These are phyloP conservation scores for Puya raimondii DNA, from an alignment of 176 grass and related monocot species.

Conservation along the genomic window DNA sequence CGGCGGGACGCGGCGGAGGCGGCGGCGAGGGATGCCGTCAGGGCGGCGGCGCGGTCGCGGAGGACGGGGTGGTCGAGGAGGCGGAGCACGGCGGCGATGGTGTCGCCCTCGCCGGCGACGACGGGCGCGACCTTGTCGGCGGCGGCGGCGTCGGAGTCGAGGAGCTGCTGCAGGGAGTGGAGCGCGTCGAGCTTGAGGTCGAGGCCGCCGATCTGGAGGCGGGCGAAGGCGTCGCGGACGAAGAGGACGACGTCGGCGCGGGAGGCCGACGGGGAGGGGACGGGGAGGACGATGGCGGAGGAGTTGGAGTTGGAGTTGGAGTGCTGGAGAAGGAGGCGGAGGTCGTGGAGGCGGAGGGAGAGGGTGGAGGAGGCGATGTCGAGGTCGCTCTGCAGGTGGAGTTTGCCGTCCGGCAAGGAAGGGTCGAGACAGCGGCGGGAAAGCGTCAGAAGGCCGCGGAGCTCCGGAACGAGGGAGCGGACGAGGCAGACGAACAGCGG, in stretches of 20 bases:
- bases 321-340: conserved; percentile 43
- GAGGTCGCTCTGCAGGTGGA: conserved; percentile 71
- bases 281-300: conserved; percentile 57
- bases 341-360: conserved; percentile 62
- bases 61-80: conserved; percentile 74
- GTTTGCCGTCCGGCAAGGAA: conserved; percentile 44
- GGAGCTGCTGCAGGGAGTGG: conserved; percentile 53
- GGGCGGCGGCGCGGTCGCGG: conserved; percentile 39
- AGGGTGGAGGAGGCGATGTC: conserved; percentile 63
- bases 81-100: conserved; percentile 46
- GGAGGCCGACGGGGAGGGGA: conserved; percentile 39
- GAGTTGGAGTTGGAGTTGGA: conserved; percentile 30
- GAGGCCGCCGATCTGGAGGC: conserved; percentile 74
- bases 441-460: conserved; percentile 44
- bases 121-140: conserved; percentile 32
- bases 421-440: conserved; percentile 53
- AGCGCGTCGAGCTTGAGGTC: conserved; percentile 79
- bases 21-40: conserved; percentile 39
- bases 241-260: conserved; percentile 47
- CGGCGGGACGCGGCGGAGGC: conserved; percentile 46
- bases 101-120: conserved; percentile 44
- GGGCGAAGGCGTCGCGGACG: conserved; percentile 63
- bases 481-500: conserved; percentile 60
- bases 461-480: conserved; percentile 28
- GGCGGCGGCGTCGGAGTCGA: conserved; percentile 30